Evolutionary conservation across 2,329 filamentous ascomycete species (phyloP).

Genomic region (Emergomyces pasteurianus): DNA sequence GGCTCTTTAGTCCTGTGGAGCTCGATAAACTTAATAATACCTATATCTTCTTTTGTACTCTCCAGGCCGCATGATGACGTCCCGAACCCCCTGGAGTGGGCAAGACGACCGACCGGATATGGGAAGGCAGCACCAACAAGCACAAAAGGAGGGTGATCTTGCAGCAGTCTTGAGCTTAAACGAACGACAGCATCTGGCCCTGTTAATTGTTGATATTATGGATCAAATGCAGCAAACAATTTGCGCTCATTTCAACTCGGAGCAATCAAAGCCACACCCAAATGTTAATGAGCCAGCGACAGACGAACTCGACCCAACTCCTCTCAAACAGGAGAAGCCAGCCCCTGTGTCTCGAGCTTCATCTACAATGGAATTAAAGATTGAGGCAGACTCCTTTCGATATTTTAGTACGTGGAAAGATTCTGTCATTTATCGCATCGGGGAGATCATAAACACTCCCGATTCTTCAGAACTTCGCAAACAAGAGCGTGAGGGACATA

Average conservation of each 20-base stretch:
- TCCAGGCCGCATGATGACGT: background rate
- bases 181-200: constrained; percentile 32
- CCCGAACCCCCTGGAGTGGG: background rate
- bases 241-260: constrained; percentile 25
- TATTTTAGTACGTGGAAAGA: constrained; percentile 75
- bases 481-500: background rate
- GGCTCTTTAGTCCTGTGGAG: background rate
- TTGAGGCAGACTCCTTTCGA: constrained; percentile 47
- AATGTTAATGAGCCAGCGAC: background rate
- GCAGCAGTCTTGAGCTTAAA: constrained; percentile 30
- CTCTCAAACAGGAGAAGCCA: background rate
- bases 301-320: background rate
- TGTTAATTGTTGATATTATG: constrained; percentile 28
- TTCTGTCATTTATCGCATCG: constrained; percentile 55
- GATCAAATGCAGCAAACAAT: constrained; percentile 30
- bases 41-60: background rate
- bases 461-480: background rate
- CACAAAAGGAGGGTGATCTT: constrained; percentile 22
- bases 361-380: constrained; percentile 40
- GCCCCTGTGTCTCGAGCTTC: constrained; percentile 7
- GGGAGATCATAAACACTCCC: constrained; percentile 50
- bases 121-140: background rate
- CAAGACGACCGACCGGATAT: background rate
- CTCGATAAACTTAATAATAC: background rate
- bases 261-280: background rate